Base-by-base conservation (phyloP, 768 basidiomycete genomes). In the Melanogaster broomeanus region DNA sequence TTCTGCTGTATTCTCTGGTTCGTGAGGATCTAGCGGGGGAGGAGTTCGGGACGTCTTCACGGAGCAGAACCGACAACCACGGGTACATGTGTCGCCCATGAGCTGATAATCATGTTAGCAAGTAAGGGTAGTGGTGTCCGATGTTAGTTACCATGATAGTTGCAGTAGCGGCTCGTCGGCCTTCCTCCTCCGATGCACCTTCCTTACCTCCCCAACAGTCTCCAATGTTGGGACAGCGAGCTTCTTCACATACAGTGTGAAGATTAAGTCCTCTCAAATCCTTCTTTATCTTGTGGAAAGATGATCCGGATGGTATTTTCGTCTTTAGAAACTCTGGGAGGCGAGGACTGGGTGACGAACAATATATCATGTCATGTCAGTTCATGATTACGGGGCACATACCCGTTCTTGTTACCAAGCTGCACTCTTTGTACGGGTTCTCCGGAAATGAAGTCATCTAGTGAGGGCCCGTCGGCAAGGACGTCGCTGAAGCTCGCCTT, bases 81-180 rank as follows among this genome's bases (percentile, higher is more conserved):
- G 85, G 31, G 97, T 99, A 66, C 97, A 99, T 13, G 93, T 97
- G 73, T 98, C 96, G 9, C 97, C 97, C 97, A 99, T 98, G 13
- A 99, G 75, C 95, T 98, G 58, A 25, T 52, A 21, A 28, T 28
- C 4, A 25, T 18, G 48, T 58, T 45, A 58, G 54, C 38, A 16
- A 59, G 30, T 5, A 42, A 44, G 15, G 34, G 27, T 34, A 40
- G 22, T 42, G 35, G 25, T 41, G 12, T 15, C 33, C 18, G 30
- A 21, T 42, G 45, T 33, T 42, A 48, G 78, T 52, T 56, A 92
- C 95, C 97, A 99, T 98, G 67, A 99, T 99, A 3, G 97, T 99
- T 11, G 97, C 97, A 7, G 97, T 99, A 21, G 97, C 97, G 43
- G 83, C 81, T 52, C 84, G 84, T 58, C 87, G 85, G 27, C 84